Percentiles rank a stretch among this genome's conserved stretches.
phyloP scores from a whole-genome alignment of 176 grass and related monocot genomes.

The Hyparrhenia diplandra region DNA sequence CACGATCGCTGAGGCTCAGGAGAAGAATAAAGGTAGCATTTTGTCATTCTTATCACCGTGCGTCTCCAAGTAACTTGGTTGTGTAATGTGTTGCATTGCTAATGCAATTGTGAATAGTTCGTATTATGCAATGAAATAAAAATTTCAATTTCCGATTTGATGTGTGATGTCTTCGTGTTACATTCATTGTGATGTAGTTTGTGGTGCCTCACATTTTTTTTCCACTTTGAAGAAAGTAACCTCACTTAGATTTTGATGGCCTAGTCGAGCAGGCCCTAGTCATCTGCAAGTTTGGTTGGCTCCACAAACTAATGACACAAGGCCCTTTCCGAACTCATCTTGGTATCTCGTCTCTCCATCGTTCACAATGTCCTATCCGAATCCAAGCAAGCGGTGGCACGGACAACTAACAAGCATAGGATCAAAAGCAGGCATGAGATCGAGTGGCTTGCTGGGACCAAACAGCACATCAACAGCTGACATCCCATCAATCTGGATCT shows the following conservation, averaged over 20 bases:
- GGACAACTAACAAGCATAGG: background rate
- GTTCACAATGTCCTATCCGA: background rate
- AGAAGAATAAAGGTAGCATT: constrained; percentile 16
- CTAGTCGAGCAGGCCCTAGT: background rate
- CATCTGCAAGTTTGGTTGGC: no score
- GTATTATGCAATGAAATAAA: background rate
- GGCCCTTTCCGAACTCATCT: background rate
- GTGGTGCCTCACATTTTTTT: background rate
- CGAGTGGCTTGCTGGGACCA: no score
- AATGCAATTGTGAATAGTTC: no score
- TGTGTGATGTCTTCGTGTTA: background rate
- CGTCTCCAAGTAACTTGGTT: background rate
- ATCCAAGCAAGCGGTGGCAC: background rate
- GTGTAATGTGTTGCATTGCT: background rate
- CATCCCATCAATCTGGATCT: no score
- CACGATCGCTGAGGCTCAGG: constrained; percentile 6
- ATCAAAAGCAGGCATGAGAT: no score
- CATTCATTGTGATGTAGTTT: background rate
- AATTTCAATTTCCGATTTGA: background rate
- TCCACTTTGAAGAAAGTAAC: background rate
- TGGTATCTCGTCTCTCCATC: background rate
- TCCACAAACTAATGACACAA: background rate
- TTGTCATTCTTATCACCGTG: background rate
- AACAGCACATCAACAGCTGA: no score
- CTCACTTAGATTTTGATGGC: background rate